Percentiles rank a stretch among this genome's conserved stretches.
Conservation (phyloP, 768 basidiomycete species). For the Antrodiella citrinella region DNA sequence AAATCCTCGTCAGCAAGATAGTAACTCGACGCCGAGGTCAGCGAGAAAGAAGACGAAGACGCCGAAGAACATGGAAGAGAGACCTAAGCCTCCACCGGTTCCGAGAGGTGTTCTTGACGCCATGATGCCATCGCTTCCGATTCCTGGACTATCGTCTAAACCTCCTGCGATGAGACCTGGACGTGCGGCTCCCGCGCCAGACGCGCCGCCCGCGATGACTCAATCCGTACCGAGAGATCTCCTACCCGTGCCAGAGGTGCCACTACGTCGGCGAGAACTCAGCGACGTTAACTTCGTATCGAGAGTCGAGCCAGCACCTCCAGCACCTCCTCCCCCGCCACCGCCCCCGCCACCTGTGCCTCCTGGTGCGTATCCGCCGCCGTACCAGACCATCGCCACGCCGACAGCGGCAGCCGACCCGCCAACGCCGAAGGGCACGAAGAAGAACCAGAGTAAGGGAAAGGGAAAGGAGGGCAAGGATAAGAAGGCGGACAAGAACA, state of each 20-base stretch:
- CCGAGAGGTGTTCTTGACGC: no score
- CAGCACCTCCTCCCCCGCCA: not conserved
- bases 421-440: not conserved
- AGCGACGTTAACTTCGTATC: conserved; percentile 15
- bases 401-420: not conserved
- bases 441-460: conserved; percentile 4
- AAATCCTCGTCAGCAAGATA: no score
- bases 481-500: conserved; percentile 4
- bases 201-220: no score
- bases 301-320: conserved; percentile 9
- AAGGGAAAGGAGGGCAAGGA: conserved; percentile 5
- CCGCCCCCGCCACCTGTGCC: not conserved
- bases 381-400: not conserved
- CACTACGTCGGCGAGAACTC: not conserved
- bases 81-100: no score
- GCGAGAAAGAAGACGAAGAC: no score
- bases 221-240: not conserved
- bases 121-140: no score
- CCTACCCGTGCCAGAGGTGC: not conserved
- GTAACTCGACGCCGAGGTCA: no score
- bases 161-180: no score
- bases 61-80: no score
- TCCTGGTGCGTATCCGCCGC: not conserved
- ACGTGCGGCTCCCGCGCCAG: no score
- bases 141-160: no score